These are phyloP conservation scores for Oryza longistaminata DNA, from an alignment of 176 grass and related monocot genomes.

Conservation along the genomic window DNA sequence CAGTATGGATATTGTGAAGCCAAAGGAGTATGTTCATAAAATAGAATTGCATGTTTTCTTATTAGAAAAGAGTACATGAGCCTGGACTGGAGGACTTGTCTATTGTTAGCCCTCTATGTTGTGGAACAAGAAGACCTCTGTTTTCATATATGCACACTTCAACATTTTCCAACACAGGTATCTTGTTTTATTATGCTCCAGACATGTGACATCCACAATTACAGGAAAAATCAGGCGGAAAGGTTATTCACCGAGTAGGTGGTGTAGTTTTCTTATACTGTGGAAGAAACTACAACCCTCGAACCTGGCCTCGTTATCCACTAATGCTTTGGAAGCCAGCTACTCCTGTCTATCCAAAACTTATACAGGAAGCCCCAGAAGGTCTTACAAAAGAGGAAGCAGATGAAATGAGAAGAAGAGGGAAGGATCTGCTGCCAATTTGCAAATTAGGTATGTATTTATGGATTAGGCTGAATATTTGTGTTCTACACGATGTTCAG, in stretches of 20 bases:
- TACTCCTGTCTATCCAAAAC: slow-evolving; percentile 80
- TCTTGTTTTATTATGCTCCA: slow-evolving; percentile 19
- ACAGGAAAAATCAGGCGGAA: slow-evolving; percentile 87
- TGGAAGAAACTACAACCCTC: slow-evolving; percentile 75
- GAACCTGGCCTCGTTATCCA: slow-evolving; percentile 74
- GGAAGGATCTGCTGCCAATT: slow-evolving; percentile 67
- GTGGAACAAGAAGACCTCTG: slow-evolving; percentile 17
- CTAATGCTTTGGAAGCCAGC: slow-evolving; percentile 99
- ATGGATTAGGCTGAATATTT: slow-evolving; percentile 16
- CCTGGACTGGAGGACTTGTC: no score
- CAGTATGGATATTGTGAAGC: not conserved
- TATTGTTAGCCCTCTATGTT: not conserved
- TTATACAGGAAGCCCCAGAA: slow-evolving; percentile 85
- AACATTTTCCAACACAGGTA: slow-evolving; percentile 10
- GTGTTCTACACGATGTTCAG: not conserved
- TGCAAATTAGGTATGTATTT: slow-evolving; percentile 84
- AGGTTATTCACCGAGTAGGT: slow-evolving; percentile 72
- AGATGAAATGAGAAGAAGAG: slow-evolving; percentile 79
- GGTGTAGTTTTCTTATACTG: slow-evolving; percentile 77
- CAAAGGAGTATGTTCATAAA: not conserved
- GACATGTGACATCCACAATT: slow-evolving; percentile 26
- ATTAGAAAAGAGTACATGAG: no score
- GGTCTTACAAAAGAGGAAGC: slow-evolving; percentile 88
- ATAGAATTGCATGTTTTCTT: slow-evolving; percentile 8
- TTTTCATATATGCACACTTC: slow-evolving; percentile 21